Percentiles rank a stretch among this genome's conserved stretches.
Evolutionary conservation across 2,329 filamentous ascomycete genomes (phyloP).

Genomic region (Aulographum hederae): DNA sequence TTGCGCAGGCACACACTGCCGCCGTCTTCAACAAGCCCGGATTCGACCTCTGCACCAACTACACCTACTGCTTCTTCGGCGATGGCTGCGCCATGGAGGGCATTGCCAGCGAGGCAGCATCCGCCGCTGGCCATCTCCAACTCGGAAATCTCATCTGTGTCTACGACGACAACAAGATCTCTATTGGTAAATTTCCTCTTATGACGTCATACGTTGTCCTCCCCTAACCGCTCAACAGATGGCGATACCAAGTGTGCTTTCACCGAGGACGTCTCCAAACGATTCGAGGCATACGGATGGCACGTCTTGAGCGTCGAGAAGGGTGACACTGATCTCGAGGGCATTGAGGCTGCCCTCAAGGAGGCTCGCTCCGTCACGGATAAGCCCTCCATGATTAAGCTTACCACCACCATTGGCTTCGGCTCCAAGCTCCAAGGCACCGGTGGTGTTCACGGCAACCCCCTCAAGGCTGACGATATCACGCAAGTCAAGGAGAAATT

Average conservation of each 20-base stretch:
- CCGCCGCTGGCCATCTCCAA: conserved; percentile 87
- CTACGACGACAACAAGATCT: conserved; percentile 99
- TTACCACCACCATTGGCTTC: conserved; percentile 93
- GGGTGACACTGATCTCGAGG: conserved; percentile 74
- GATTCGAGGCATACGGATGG: conserved; percentile 97
- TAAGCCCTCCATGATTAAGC: conserved; percentile 94
- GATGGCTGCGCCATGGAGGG: conserved; percentile 99
- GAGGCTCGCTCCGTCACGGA: conserved; percentile 74
- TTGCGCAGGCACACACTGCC: conserved; percentile 82
- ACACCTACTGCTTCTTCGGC: conserved; percentile 93
- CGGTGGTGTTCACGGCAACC: conserved; percentile 86
- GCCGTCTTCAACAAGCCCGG: conserved; percentile 94
- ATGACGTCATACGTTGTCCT: not conserved
- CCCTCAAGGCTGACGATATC: conserved; percentile 86
- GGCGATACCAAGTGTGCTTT: conserved; percentile 92
- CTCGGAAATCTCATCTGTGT: conserved; percentile 93
- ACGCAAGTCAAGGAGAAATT: conserved; percentile 89
- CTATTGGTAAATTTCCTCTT: conserved; percentile 35
- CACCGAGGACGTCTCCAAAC: conserved; percentile 88
- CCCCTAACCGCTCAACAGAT: conserved; percentile 42
- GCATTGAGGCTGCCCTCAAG: conserved; percentile 75
- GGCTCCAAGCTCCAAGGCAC: conserved; percentile 88
- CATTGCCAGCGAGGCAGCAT: conserved; percentile 82
- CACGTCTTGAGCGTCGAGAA: conserved; percentile 70
- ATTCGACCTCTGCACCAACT: conserved; percentile 82